A percentile compares a stretch with the other conserved stretches of the same genome.
phyloP scores from a whole-genome alignment of 305 asterid genomes.

The Fraxinus ornus region DNA sequence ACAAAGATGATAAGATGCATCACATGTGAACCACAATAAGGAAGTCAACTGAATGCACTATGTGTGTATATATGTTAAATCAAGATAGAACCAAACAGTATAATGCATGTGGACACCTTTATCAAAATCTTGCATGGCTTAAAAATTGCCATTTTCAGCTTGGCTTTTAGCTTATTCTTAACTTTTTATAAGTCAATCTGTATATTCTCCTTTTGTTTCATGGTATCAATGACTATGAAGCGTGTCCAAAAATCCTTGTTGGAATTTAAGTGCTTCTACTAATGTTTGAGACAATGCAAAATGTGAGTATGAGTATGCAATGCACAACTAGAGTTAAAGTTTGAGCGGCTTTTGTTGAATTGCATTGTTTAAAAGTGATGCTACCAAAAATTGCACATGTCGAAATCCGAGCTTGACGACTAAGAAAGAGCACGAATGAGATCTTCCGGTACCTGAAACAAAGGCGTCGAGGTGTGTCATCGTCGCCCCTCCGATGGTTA shows the following conservation, averaged over 20 bases:
- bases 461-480: too few relatives aligned
- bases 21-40: constrained; percentile 16
- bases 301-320: not conserved
- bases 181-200: constrained; percentile 6
- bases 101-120: constrained; percentile 24
- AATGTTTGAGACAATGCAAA: not conserved
- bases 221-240: not conserved
- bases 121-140: constrained; percentile 20
- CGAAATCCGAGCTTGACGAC: too few relatives aligned
- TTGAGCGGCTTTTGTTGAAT: not conserved
- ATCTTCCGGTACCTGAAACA: too few relatives aligned
- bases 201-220: not conserved
- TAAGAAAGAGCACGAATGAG: too few relatives aligned
- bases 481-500: too few relatives aligned
- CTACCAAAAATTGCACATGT: too few relatives aligned
- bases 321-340: not conserved
- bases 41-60: constrained; percentile 38
- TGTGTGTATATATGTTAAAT: constrained; percentile 19
- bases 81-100: constrained; percentile 24
- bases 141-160: constrained; percentile 12
- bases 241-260: not conserved
- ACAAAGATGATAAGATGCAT: constrained; percentile 24
- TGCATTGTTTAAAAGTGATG: not conserved
- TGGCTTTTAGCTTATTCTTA: constrained; percentile 3
- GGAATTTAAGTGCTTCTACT: not conserved